Evolutionary conservation across 2,329 filamentous ascomycete genomes (phyloP).

Genomic region (Colletotrichum sp.): DNA sequence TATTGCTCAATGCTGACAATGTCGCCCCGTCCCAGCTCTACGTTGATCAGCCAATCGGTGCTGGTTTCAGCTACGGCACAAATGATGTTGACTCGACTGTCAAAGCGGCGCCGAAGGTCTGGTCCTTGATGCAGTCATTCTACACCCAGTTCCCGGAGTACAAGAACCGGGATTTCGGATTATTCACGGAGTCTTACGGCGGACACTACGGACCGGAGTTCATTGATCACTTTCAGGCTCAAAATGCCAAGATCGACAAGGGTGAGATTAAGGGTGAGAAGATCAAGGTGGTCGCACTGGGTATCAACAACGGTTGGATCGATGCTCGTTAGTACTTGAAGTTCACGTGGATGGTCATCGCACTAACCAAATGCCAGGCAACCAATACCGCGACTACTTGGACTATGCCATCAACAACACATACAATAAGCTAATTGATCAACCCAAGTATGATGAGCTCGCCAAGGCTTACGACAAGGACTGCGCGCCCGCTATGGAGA

Average conservation of each 20-base stretch:
- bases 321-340: conserved; percentile 35
- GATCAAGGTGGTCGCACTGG: conserved; percentile 56
- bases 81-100: conserved; percentile 43
- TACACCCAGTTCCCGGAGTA: conserved; percentile 69
- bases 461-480: conserved; percentile 24
- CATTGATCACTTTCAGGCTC: conserved; percentile 58
- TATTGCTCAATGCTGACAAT: background rate
- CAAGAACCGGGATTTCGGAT: conserved; percentile 59
- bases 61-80: conserved; percentile 34
- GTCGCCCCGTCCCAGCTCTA: conserved; percentile 12
- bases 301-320: conserved; percentile 64
- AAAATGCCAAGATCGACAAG: conserved; percentile 56
- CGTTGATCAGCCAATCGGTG: conserved; percentile 27
- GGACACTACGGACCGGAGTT: conserved; percentile 65
- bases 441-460: conserved; percentile 3
- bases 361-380: background rate
- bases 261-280: conserved; percentile 45
- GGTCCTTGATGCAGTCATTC: conserved; percentile 65
- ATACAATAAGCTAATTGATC: conserved; percentile 31
- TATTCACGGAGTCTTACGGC: conserved; percentile 61
- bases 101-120: conserved; percentile 55
- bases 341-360: no score
- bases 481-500: conserved; percentile 24
- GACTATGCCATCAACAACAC: conserved; percentile 51
- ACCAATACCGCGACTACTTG: conserved; percentile 47